A percentile compares a stretch with the other conserved stretches of the same genome.
These are phyloP conservation scores for Phytopythium montanum DNA, from an alignment of 352 stramenopile genomes.

Conservation along the genomic window DNA sequence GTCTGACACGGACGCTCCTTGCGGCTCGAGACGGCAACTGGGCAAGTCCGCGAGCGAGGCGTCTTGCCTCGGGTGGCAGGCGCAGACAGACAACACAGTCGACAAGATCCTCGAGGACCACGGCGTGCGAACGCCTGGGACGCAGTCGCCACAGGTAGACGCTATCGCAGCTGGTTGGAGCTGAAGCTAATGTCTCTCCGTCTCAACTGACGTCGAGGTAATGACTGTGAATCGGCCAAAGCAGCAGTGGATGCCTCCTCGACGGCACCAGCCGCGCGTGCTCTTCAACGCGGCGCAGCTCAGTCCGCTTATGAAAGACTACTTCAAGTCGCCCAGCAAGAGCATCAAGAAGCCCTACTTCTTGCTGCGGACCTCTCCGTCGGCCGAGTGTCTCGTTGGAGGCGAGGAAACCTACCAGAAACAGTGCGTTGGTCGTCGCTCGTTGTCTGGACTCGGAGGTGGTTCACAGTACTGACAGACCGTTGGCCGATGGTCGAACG, in stretches of 20 bases:
- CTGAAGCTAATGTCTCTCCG: too few species aligned
- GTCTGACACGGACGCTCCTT: neutral
- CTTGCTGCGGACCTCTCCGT: constrained; percentile 69
- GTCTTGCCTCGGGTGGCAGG: constrained; percentile 49
- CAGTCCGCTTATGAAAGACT: constrained; percentile 78
- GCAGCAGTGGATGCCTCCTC: constrained; percentile 13
- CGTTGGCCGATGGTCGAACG: neutral
- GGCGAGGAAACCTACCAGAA: constrained; percentile 83
- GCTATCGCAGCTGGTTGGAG: neutral
- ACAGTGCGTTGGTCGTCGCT: constrained; percentile 28
- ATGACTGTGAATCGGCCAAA: neutral
- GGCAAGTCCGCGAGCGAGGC: constrained; percentile 42
- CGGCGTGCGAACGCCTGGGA: constrained; percentile 6
- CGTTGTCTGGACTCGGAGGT: too few species aligned
- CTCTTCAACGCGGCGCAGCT: constrained; percentile 82
- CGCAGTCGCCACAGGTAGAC: constrained; percentile 1
- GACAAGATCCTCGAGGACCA: constrained; percentile 46
- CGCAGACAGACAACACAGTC: constrained; percentile 48
- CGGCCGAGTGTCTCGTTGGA: constrained; percentile 62
- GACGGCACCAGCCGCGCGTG: constrained; percentile 60
- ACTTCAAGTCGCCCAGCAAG: constrained; percentile 51
- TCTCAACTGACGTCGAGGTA: neutral
- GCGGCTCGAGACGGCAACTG: constrained; percentile 8
- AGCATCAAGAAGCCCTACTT: constrained; percentile 68
- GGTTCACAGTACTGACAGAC: neutral